phyloP scores from a whole-genome alignment of 805 yeast genomes.

The Tanozyma kutaoensis region DNA sequence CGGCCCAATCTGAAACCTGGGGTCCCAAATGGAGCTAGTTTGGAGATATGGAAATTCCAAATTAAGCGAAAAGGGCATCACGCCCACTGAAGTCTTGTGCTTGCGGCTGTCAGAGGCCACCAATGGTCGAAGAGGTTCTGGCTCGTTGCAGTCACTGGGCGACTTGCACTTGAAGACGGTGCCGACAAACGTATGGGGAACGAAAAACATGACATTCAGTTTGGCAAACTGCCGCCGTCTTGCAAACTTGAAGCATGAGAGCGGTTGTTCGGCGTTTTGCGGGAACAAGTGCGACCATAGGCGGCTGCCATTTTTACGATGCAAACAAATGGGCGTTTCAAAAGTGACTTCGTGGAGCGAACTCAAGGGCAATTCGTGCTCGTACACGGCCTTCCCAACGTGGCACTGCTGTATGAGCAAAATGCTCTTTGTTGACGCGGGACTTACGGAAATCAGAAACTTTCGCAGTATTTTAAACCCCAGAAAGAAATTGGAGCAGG shows the following conservation, averaged over 20 bases:
- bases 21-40: constrained; percentile 31
- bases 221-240: constrained; percentile 40
- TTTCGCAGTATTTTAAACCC: too few relatives aligned
- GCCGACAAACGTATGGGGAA: constrained; percentile 52
- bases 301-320: too few relatives aligned
- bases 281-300: too few relatives aligned
- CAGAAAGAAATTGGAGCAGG: too few relatives aligned
- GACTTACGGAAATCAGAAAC: too few relatives aligned
- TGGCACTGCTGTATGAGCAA: too few relatives aligned
- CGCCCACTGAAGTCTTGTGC: constrained; percentile 29
- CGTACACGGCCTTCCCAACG: too few relatives aligned
- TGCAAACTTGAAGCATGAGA: constrained; percentile 43
- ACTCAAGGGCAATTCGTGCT: too few relatives aligned
- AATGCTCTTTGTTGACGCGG: too few relatives aligned
- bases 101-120: constrained; percentile 40
- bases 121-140: constrained; percentile 41
- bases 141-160: constrained; percentile 11
- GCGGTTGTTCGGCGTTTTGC: too few relatives aligned
- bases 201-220: constrained; percentile 29
- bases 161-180: constrained; percentile 43
- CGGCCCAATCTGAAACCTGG: constrained; percentile 18
- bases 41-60: constrained; percentile 41
- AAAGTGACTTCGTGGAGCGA: too few relatives aligned
- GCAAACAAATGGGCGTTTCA: too few relatives aligned
- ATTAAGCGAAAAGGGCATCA: constrained; percentile 9